Evolutionary conservation across 2,329 filamentous ascomycete genomes (phyloP).

Genomic region (Tolypocladium amazonense): DNA sequence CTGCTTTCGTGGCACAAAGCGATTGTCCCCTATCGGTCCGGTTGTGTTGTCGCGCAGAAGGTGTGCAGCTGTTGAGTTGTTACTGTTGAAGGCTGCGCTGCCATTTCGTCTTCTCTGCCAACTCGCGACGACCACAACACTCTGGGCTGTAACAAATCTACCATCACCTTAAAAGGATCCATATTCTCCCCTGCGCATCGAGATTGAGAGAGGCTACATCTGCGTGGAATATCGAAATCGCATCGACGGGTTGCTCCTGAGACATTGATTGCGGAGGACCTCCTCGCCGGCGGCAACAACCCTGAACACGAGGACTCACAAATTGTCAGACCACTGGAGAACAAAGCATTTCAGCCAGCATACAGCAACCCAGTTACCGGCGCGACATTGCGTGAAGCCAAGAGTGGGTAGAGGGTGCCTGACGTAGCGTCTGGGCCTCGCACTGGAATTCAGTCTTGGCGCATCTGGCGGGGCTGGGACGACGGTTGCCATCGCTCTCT

Average conservation of each 20-base stretch:
- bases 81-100: neutral
- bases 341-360: neutral
- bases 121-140: neutral
- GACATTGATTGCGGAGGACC: neutral
- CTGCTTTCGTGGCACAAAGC: neutral
- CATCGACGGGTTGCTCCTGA: neutral
- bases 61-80: neutral
- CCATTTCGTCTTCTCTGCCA: neutral
- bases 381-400: neutral
- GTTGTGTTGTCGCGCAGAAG: neutral
- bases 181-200: neutral
- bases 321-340: neutral
- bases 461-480: slow-evolving; percentile 8
- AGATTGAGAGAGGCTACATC: too few relatives aligned
- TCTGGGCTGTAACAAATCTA: neutral
- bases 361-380: neutral
- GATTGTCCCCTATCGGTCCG: neutral
- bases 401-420: neutral
- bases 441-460: slow-evolving; percentile 14
- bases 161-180: neutral
- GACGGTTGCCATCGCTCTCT: neutral
- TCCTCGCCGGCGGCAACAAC: neutral
- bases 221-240: neutral
- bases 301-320: neutral
- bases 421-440: slow-evolving; percentile 5